A percentile compares a stretch with the other conserved stretches of the same genome.
These are phyloP conservation scores for Trichoderma semiorbis DNA, from an alignment of 2,329 filamentous ascomycete species.

Conservation along the genomic window DNA sequence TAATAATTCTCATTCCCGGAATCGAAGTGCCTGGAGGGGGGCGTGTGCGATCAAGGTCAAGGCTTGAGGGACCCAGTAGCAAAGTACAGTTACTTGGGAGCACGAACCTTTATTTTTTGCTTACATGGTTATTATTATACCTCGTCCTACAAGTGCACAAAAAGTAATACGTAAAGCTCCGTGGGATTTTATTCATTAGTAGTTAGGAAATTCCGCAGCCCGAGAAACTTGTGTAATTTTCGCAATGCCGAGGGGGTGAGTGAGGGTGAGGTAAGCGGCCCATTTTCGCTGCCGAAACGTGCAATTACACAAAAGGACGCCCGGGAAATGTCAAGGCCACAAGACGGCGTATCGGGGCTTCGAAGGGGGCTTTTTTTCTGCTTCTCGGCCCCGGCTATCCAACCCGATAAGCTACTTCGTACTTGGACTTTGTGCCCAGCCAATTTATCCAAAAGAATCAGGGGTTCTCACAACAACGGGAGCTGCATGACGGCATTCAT, in stretches of 20 bases:
- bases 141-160: background rate
- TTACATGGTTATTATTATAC: background rate
- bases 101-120: background rate
- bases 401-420: background rate
- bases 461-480: constrained; percentile 1
- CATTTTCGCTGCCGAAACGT: background rate
- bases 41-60: background rate
- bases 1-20: background rate
- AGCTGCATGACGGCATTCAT: constrained; percentile 1
- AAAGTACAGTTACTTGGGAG: background rate
- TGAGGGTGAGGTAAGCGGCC: background rate
- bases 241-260: background rate
- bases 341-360: background rate
- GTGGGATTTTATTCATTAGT: background rate
- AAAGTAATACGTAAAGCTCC: background rate
- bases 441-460: background rate
- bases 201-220: background rate
- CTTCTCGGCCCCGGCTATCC: background rate
- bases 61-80: background rate
- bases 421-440: background rate
- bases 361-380: background rate
- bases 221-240: background rate
- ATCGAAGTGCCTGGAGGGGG: background rate
- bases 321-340: background rate
- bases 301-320: background rate